These are phyloP conservation scores for Rhytidhysteron rufulum DNA, from an alignment of 2,329 filamentous ascomycete genomes.

Conservation along the genomic window DNA sequence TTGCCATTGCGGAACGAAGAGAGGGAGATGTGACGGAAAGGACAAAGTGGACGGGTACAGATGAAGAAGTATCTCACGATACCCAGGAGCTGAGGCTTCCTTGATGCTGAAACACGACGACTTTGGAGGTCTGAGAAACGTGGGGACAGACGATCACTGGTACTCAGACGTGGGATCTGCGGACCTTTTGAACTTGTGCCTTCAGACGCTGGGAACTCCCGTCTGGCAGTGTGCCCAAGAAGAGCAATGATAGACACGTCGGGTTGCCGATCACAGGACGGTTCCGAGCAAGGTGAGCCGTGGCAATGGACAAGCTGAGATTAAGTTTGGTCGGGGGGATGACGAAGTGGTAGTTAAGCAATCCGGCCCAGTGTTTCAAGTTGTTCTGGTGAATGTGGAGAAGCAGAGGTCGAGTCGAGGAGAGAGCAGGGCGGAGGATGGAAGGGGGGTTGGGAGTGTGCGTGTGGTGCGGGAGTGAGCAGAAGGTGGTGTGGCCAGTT, in stretches of 20 bases:
- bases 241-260: slow-evolving; percentile 32
- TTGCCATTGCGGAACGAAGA: slow-evolving; percentile 64
- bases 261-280: slow-evolving; percentile 36
- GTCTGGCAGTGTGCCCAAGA: slow-evolving; percentile 26
- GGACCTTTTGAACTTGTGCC: slow-evolving; percentile 36
- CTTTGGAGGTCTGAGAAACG: slow-evolving; percentile 39
- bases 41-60: slow-evolving; percentile 19
- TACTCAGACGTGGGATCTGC: slow-evolving; percentile 48
- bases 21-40: slow-evolving; percentile 8
- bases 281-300: slow-evolving; percentile 29
- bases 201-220: slow-evolving; percentile 32
- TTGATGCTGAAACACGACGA: slow-evolving; percentile 31
- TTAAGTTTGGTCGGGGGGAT: slow-evolving; percentile 27
- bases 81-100: slow-evolving; percentile 18
- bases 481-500: too few relatives aligned
- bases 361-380: slow-evolving; percentile 32
- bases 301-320: slow-evolving; percentile 35
- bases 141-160: slow-evolving; percentile 47
- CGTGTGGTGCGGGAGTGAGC: slow-evolving; percentile 5
- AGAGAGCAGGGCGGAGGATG: too few relatives aligned
- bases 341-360: slow-evolving; percentile 27
- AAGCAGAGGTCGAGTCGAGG: slow-evolving; percentile 20
- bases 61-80: slow-evolving; percentile 13
- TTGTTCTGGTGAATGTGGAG: slow-evolving; percentile 28
- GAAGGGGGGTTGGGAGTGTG: too few relatives aligned